A percentile compares a stretch with the other conserved stretches of the same genome.
Evolutionary conservation across 2,329 filamentous ascomycete genomes (phyloP).

Genomic region (Colletotrichum liaoningense): DNA sequence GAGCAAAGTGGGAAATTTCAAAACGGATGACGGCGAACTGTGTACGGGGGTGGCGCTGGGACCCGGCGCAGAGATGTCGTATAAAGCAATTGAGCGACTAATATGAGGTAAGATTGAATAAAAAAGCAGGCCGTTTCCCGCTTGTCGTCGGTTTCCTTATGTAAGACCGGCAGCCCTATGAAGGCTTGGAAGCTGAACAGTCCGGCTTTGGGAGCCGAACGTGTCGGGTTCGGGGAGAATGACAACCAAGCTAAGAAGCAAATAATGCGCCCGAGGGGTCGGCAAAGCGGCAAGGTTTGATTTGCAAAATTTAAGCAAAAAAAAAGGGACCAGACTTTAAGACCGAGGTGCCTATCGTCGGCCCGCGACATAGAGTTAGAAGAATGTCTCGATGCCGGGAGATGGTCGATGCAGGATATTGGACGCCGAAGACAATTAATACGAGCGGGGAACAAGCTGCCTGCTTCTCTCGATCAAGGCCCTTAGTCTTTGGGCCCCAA

Average conservation of each 20-base stretch:
- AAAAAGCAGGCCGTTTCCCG: neutral
- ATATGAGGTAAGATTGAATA: neutral
- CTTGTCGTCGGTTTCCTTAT: neutral
- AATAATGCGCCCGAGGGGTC: neutral
- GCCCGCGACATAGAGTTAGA: neutral
- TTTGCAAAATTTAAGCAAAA: neutral
- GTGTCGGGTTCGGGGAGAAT: neutral
- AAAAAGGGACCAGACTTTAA: neutral
- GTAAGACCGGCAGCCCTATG: slow-evolving; percentile 17
- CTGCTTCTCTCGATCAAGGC: neutral
- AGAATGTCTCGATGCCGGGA: neutral
- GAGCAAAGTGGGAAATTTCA: neutral
- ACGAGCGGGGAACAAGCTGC: slow-evolving; percentile 7
- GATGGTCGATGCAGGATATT: neutral
- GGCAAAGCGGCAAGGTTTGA: neutral
- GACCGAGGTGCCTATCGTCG: neutral
- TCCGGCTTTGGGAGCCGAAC: slow-evolving; percentile 20
- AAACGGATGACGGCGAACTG: neutral
- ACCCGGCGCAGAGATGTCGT: neutral
- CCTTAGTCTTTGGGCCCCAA: neutral
- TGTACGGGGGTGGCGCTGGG: neutral
- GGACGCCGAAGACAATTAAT: slow-evolving; percentile 5
- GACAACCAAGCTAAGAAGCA: neutral
- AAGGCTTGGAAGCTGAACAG: neutral
- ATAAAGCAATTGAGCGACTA: slow-evolving; percentile 3